These are phyloP conservation scores for Cyclotella cryptica DNA, from an alignment of 108 stramenopile genomes.

Conservation along the genomic window DNA sequence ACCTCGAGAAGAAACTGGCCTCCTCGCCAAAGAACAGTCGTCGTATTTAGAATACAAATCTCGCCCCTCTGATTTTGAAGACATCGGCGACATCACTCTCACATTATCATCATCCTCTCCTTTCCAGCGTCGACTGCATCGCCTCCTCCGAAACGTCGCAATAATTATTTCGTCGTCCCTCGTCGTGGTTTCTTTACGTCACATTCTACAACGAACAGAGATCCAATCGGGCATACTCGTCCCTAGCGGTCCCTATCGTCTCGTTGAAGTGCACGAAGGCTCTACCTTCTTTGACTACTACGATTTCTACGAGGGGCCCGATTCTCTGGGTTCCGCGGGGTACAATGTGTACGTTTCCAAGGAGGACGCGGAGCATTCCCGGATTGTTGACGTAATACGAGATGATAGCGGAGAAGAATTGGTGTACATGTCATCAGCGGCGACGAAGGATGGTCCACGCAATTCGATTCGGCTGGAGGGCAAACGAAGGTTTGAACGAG, in stretches of 20 bases:
- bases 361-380: conserved; percentile 53
- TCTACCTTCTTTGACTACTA: conserved; percentile 76
- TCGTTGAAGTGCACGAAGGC: conserved; percentile 61
- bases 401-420: conserved; percentile 70
- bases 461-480: conserved; percentile 85
- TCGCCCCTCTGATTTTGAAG: conserved; percentile 10
- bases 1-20: conserved; percentile 6
- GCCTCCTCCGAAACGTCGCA: not conserved
- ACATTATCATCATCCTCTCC: not conserved
- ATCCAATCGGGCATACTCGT: conserved; percentile 11
- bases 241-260: conserved; percentile 48
- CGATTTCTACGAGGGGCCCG: conserved; percentile 80
- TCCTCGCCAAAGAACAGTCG: not conserved
- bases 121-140: not conserved
- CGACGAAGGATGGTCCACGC: conserved; percentile 70
- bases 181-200: not conserved
- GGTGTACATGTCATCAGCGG: conserved; percentile 73
- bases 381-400: conserved; percentile 65
- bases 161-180: not conserved
- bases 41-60: conserved; percentile 17
- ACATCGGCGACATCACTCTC: conserved; percentile 17
- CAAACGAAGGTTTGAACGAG: conserved; percentile 76
- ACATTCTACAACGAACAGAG: not conserved
- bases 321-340: conserved; percentile 84
- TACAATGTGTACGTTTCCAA: conserved; percentile 71